Conservation (phyloP, 2,329 filamentous ascomycete species). For the Ambrosiella beaveri region DNA sequence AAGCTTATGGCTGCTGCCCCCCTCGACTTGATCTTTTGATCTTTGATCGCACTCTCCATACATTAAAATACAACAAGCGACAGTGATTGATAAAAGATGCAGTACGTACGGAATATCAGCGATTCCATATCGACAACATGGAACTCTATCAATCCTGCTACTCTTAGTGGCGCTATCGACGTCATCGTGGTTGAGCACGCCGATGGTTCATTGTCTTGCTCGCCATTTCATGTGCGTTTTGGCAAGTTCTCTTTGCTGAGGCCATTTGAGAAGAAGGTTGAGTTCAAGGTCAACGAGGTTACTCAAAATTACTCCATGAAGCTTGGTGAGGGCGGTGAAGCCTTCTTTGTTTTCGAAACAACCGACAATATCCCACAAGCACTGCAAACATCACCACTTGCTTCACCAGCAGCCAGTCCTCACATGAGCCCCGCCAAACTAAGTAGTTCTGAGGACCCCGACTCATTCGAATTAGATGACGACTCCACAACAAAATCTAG, state of each 20-base stretch:
- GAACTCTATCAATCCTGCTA: constrained; percentile 98
- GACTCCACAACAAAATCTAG: constrained; percentile 43
- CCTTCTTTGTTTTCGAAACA: constrained; percentile 97
- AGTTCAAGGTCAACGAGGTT: constrained; percentile 83
- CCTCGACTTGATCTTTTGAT: no score
- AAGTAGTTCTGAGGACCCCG: constrained; percentile 14
- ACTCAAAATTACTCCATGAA: constrained; percentile 98
- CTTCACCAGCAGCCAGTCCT: constrained; percentile 78
- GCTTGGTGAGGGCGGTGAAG: constrained; percentile 88
- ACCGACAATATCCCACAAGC: constrained; percentile 80
- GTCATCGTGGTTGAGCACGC: constrained; percentile 95
- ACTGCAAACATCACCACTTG: constrained; percentile 83
- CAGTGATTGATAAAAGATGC: constrained; percentile 41
- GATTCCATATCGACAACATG: constrained; percentile 95
- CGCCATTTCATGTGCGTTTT: constrained; percentile 95
- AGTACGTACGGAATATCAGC: constrained; percentile 92
- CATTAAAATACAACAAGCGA: no score
- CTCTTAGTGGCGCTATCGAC: constrained; percentile 92
- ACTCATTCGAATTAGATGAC: constrained; percentile 36
- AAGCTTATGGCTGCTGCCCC: background rate
- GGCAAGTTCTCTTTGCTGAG: constrained; percentile 94
- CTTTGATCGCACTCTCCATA: no score
- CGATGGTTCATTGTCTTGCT: constrained; percentile 78
- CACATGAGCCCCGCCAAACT: constrained; percentile 30
- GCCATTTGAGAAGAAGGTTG: constrained; percentile 96